Conservation (phyloP, 306 rosid species). For the Biancaea sappan region DNA sequence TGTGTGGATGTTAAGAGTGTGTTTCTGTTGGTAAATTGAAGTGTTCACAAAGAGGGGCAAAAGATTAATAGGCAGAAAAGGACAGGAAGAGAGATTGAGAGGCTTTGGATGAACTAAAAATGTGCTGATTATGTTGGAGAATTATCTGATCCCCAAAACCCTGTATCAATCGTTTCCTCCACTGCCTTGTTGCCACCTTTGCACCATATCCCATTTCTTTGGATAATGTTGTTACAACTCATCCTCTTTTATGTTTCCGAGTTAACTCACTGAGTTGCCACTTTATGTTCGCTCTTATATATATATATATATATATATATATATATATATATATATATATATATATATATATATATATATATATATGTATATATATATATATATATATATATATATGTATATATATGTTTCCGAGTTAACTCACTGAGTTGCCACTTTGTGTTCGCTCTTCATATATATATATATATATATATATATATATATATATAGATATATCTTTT, state of each 20-base stretch:
- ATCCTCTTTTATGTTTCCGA: neutral
- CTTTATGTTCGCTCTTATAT: neutral
- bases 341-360: too few species aligned
- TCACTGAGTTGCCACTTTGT: neutral
- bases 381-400: too few species aligned
- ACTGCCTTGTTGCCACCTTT: conserved; percentile 60
- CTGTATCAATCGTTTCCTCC: conserved; percentile 53
- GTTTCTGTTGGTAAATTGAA: neutral
- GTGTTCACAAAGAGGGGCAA: conserved; percentile 2
- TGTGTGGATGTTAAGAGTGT: neutral
- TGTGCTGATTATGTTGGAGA: conserved; percentile 9
- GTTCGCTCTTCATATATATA: too few species aligned
- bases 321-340: too few species aligned
- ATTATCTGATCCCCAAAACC: conserved; percentile 52
- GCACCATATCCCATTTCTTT: conserved; percentile 54
- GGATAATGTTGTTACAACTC: conserved; percentile 51
- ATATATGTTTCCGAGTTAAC: neutral
- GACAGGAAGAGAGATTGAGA: conserved; percentile 39
- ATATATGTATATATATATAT: too few species aligned
- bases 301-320: too few species aligned
- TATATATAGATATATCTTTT: too few species aligned
- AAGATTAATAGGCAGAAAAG: conserved; percentile 31
- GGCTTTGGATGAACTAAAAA: conserved; percentile 41
- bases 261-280: conserved; percentile 11
- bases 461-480: too few species aligned